phyloP scores from a whole-genome alignment of 2,329 filamentous ascomycete species.

The Beauveria varroae region DNA sequence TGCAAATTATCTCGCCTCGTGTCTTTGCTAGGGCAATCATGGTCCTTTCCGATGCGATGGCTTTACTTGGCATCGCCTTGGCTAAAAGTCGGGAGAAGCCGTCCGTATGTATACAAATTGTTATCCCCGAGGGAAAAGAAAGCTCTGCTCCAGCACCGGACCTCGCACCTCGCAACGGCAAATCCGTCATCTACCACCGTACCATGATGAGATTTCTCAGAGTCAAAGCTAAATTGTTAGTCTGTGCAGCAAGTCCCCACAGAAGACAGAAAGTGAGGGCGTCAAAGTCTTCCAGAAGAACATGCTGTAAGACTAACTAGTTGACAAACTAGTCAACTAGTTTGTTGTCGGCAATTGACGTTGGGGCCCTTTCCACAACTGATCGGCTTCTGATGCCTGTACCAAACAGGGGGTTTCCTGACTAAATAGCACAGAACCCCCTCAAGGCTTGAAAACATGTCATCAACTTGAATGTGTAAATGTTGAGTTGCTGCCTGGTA shows the following conservation, averaged over 20 bases:
- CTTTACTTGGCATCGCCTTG: not conserved
- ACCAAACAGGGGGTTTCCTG: not conserved
- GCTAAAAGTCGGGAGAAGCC: not conserved
- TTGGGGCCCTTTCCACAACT: not conserved
- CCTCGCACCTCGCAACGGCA: not conserved
- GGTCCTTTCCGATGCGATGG: not conserved
- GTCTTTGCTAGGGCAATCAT: not conserved
- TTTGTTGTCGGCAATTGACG: not conserved
- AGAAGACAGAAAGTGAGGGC: not conserved
- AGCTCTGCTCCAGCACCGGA: too few species aligned
- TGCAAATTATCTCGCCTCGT: not conserved
- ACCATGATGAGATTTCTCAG: not conserved
- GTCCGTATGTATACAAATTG: not conserved
- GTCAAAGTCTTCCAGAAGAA: not conserved
- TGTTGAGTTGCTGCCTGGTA: slow-evolving; percentile 2
- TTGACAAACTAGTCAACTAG: too few species aligned
- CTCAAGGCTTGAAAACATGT: not conserved
- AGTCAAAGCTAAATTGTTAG: not conserved
- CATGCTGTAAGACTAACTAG: too few species aligned
- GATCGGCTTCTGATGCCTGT: not conserved
- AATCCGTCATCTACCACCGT: not conserved
- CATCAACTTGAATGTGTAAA: too few species aligned
- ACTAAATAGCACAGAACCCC: too few species aligned
- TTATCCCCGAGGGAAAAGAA: not conserved
- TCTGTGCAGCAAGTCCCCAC: not conserved